Evolutionary conservation across 345 rosid species (phyloP).

Genomic region (Cochlearia excelsa): DNA sequence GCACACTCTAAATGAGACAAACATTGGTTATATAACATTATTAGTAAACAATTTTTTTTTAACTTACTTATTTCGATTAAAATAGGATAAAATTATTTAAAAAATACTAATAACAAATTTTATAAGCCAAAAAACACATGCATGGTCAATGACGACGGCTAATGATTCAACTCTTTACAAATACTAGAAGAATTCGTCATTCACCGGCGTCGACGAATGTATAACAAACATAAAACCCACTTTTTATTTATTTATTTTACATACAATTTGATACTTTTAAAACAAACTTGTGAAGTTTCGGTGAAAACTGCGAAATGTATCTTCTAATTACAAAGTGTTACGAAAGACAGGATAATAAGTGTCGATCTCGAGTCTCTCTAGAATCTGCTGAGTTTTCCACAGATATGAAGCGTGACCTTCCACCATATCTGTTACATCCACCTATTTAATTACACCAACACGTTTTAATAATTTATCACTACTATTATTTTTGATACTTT

Average conservation of each 20-base stretch:
- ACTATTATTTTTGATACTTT: no score
- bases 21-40: neutral
- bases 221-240: neutral
- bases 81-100: no score
- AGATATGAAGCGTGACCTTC: slow-evolving; percentile 93
- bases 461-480: no score
- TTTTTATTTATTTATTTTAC: no score
- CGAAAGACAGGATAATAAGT: slow-evolving; percentile 70
- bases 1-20: neutral
- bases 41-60: no score
- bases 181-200: slow-evolving; percentile 12
- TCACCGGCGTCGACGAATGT: slow-evolving; percentile 15
- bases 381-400: slow-evolving; percentile 68
- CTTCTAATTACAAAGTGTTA: slow-evolving; percentile 27
- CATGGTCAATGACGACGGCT: neutral
- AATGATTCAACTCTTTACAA: slow-evolving; percentile 11
- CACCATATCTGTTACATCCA: slow-evolving; percentile 65
- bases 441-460: slow-evolving; percentile 39
- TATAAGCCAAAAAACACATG: no score
- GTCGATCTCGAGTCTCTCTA: slow-evolving; percentile 81
- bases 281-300: slow-evolving; percentile 1
- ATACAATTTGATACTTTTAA: no score
- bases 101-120: no score
- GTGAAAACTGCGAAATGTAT: neutral
- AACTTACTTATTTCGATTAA: no score